Evolutionary conservation across 2,329 filamentous ascomycete genomes (phyloP).

Genomic region (Fusarium succisae): DNA sequence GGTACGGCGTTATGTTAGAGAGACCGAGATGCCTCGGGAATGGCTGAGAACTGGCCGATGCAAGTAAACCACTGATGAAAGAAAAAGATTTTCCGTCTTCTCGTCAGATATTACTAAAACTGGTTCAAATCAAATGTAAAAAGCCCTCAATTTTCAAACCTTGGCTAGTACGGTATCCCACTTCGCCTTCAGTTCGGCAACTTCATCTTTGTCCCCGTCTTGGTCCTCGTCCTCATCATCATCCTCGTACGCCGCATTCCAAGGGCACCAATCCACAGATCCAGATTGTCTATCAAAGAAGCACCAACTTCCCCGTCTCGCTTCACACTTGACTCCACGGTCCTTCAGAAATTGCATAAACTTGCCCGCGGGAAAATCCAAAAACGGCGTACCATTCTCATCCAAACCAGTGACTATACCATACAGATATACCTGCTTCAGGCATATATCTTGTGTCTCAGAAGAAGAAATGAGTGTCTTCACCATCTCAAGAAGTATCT

Average conservation of each 20-base stretch:
- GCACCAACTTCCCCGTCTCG: constrained; percentile 21
- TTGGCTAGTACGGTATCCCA: background rate
- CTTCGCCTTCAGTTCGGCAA: background rate
- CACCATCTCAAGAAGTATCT: background rate
- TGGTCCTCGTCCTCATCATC: background rate
- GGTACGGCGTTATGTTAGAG: background rate
- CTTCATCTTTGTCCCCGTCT: background rate
- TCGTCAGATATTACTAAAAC: rapidly evolving
- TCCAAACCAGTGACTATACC: background rate
- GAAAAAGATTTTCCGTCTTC: no score
- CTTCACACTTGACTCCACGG: background rate
- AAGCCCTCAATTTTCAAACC: background rate
- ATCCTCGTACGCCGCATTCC: background rate
- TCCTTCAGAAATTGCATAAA: background rate
- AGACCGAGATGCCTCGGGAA: background rate
- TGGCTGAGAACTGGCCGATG: background rate
- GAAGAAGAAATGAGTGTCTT: no score
- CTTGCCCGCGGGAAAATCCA: background rate
- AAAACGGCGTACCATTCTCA: background rate
- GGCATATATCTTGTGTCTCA: no score
- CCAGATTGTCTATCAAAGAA: background rate
- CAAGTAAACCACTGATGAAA: no score
- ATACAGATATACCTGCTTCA: constrained; percentile 9
- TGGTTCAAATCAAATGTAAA: no score
- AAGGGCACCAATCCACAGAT: background rate